phyloP scores from a whole-genome alignment of 257 asterid species.

The Parsonsia alboflavescens region DNA sequence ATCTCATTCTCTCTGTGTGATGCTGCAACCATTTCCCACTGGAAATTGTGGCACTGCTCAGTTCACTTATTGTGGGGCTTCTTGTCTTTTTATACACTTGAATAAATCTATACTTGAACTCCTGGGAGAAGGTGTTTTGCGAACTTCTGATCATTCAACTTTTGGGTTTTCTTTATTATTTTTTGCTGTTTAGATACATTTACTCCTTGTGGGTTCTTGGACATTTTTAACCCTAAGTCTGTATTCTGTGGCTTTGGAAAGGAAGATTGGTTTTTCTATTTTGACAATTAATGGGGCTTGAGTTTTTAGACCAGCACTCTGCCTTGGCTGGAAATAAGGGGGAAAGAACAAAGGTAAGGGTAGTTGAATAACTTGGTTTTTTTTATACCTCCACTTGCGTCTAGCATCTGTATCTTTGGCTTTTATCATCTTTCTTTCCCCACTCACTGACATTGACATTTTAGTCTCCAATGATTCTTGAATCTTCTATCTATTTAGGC shows the following conservation, averaged over 20 bases:
- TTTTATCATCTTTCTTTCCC: background rate
- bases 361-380: background rate
- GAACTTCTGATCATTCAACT: background rate
- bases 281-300: background rate
- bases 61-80: background rate
- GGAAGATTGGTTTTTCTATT: background rate
- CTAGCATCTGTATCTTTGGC: background rate
- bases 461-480: background rate
- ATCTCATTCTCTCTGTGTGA: background rate
- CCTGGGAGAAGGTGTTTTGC: background rate
- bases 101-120: background rate
- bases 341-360: background rate
- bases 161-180: background rate
- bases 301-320: background rate
- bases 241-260: slow-evolving; percentile 1
- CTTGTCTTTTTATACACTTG: background rate
- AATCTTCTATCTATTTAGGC: background rate
- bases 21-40: background rate
- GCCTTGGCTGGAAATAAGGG: background rate
- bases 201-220: background rate
- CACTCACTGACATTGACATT: background rate
- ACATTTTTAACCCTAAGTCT: background rate
- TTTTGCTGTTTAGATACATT: background rate
- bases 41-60: background rate
- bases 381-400: background rate